phyloP scores from a whole-genome alignment of 495 filamentous ascomycete genomes.

The Podospora sp. region DNA sequence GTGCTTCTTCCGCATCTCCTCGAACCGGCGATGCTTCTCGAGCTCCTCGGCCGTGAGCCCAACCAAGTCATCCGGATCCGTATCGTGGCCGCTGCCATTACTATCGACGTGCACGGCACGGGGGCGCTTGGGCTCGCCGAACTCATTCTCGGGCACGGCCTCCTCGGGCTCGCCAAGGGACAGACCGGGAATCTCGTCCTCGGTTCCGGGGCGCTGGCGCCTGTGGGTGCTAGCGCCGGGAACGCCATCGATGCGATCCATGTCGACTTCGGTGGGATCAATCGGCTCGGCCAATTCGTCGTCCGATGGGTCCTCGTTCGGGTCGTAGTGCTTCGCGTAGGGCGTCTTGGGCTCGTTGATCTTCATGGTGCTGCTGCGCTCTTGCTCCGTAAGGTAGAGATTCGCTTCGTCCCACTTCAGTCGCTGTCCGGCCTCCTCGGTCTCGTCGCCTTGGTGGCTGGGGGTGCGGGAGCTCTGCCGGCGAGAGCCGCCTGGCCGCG shows the following conservation, averaged over 20 bases:
- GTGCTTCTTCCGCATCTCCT: conserved; percentile 88
- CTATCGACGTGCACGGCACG: conserved; percentile 70
- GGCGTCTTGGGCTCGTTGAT: conserved; percentile 98
- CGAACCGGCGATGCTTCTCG: conserved; percentile 89
- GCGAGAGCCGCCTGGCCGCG: conserved; percentile 61
- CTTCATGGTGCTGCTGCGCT: conserved; percentile 95
- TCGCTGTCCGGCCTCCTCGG: conserved; percentile 56
- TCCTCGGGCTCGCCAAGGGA: conserved; percentile 96
- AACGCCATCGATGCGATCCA: conserved; percentile 42
- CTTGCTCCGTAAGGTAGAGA: conserved; percentile 92
- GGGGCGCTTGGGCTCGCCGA: conserved; percentile 40
- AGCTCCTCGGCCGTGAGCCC: conserved; percentile 73
- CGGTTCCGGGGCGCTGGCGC: conserved; percentile 20
- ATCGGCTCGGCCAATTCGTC: conserved; percentile 59
- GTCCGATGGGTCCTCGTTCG: conserved; percentile 77
- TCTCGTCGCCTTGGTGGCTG: conserved; percentile 41
- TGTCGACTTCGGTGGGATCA: conserved; percentile 38
- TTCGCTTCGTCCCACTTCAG: conserved; percentile 99
- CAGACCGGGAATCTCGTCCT: conserved; percentile 84
- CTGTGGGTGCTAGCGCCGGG: conserved; percentile 21
- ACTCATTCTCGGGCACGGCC: conserved; percentile 53
- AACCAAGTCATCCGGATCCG: conserved; percentile 57
- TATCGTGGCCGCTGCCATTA: conserved; percentile 56
- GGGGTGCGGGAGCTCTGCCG: conserved; percentile 63
- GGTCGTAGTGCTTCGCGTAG: conserved; percentile 88